These are phyloP conservation scores for Schoenoplectus tabernaemontani DNA, from an alignment of 202 grass and related monocot species.

Conservation along the genomic window DNA sequence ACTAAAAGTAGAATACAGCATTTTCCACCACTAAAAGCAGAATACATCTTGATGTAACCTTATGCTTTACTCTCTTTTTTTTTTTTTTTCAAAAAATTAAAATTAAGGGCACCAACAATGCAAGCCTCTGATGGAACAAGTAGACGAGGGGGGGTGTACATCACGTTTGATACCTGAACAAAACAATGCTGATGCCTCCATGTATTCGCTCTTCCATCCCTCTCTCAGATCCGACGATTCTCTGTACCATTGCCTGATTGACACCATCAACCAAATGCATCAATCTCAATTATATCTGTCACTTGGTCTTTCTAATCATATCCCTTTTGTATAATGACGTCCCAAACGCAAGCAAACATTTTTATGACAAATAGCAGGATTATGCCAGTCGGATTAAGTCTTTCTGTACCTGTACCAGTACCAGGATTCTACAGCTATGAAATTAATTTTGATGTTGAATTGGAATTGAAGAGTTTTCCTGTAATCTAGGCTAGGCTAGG, in stretches of 20 bases:
- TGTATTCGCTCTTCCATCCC: slow-evolving; percentile 76
- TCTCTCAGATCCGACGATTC: slow-evolving; percentile 60
- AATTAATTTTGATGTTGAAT: no score
- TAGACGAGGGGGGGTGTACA: slow-evolving; percentile 35
- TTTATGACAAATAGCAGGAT: not conserved
- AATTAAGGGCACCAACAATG: slow-evolving; percentile 56
- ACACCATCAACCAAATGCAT: not conserved
- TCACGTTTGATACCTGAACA: slow-evolving; percentile 30
- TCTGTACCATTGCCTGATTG: slow-evolving; percentile 65
- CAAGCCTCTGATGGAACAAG: slow-evolving; percentile 67
- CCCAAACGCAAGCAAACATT: not conserved
- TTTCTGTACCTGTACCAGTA: not conserved
- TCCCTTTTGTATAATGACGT: not conserved
- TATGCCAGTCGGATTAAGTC: not conserved
- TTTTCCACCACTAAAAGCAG: no score
- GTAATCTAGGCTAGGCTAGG: no score
- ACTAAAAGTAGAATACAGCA: no score
- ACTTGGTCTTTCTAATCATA: not conserved
- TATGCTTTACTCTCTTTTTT: no score
- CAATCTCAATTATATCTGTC: not conserved
- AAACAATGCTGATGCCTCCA: slow-evolving; percentile 56
- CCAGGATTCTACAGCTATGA: no score
- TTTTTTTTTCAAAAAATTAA: not conserved
- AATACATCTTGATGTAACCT: no score
- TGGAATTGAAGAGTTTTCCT: not conserved